These are phyloP conservation scores for Quercus lobata DNA, from an alignment of 331 rosid species.

Conservation along the genomic window DNA sequence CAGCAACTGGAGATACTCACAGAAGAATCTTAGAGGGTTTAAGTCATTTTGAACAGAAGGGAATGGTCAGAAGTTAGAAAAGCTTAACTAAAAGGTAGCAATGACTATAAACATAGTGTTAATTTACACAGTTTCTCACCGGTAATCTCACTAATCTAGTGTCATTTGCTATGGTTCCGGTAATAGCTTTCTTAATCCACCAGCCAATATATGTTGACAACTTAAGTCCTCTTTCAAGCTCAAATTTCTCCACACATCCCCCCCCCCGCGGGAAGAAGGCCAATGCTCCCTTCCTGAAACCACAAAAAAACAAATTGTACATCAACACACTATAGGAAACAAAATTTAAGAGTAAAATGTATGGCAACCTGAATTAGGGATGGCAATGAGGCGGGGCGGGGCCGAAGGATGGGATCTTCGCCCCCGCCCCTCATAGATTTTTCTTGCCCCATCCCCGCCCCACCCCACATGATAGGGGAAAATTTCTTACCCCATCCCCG, in stretches of 20 bases:
- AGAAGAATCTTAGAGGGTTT: neutral
- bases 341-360: neutral
- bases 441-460: too few species aligned
- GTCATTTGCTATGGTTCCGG: slow-evolving; percentile 58
- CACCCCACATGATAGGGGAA: too few species aligned
- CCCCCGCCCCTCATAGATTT: too few species aligned
- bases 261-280: slow-evolving; percentile 37
- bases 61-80: neutral
- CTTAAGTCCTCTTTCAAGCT: slow-evolving; percentile 60
- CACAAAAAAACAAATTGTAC: slow-evolving; percentile 5
- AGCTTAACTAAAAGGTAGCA: neutral
- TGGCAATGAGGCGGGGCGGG: too few species aligned
- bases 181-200: slow-evolving; percentile 84
- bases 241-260: slow-evolving; percentile 60
- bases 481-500: too few species aligned
- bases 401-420: too few species aligned
- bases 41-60: neutral
- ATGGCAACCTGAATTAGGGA: slow-evolving; percentile 66
- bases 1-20: neutral
- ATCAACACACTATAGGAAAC: slow-evolving; percentile 1
- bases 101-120: too few species aligned
- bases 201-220: slow-evolving; percentile 76
- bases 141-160: slow-evolving; percentile 77
- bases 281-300: slow-evolving; percentile 75
- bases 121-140: slow-evolving; percentile 37